Conservation (phyloP, 177 flowering plant species). For the Vitis hybrid region DNA sequence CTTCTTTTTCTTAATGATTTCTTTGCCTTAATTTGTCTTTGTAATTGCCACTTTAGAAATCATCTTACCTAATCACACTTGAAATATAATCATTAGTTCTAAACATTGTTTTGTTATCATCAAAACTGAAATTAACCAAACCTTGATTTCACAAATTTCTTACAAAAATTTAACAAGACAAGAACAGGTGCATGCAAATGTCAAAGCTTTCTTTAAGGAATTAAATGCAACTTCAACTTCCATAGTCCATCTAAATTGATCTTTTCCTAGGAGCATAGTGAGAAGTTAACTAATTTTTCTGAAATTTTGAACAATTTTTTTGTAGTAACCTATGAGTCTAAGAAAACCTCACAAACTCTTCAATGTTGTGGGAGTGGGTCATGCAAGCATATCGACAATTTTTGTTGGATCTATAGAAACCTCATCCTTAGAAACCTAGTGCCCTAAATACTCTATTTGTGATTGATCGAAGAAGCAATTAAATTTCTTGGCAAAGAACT, state of each 20-base stretch:
- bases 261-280: not conserved
- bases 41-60: no score
- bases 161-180: not conserved
- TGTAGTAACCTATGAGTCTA: not conserved
- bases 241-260: not conserved
- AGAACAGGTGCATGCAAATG: not conserved
- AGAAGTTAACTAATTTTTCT: not conserved
- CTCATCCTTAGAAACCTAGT: no score
- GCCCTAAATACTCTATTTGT: no score
- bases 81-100: no score
- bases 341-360: not conserved
- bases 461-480: no score
- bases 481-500: no score
- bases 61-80: no score
- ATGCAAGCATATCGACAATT: not conserved
- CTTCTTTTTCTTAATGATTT: no score
- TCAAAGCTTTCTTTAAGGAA: not conserved
- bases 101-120: no score
- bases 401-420: conserved; percentile 3
- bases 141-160: not conserved
- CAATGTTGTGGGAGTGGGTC: conserved; percentile 4
- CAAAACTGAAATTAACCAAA: no score
- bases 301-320: not conserved
- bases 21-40: no score
- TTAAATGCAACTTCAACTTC: not conserved